These are phyloP conservation scores for Neocatenulostroma microsporum DNA, from an alignment of 2,329 filamentous ascomycete species.

Conservation along the genomic window DNA sequence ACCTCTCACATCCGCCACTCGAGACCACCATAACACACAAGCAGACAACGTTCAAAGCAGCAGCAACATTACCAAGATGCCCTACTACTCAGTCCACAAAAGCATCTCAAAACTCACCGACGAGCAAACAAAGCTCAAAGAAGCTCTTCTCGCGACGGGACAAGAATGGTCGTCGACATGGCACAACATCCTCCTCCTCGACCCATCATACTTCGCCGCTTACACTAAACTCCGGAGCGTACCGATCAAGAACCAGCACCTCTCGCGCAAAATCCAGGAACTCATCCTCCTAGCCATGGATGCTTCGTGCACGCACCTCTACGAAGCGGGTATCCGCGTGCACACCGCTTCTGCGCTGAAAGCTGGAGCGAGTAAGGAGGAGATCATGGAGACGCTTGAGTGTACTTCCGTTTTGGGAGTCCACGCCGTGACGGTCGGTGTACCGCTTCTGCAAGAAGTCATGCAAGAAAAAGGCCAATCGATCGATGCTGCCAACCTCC, in stretches of 20 bases:
- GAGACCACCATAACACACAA: too few species aligned
- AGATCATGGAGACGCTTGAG: conserved; percentile 42
- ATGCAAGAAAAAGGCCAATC: conserved; percentile 35
- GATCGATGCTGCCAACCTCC: not conserved
- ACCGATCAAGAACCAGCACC: conserved; percentile 27
- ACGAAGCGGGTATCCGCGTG: conserved; percentile 36
- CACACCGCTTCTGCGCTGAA: conserved; percentile 35
- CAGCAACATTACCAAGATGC: not conserved
- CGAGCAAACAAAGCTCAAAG: conserved; percentile 8
- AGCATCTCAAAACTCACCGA: not conserved
- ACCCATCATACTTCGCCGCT: conserved; percentile 11
- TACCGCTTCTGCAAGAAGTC: conserved; percentile 41
- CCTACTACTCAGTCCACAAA: conserved; percentile 3
- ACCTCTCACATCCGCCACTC: too few species aligned
- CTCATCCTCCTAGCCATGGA: conserved; percentile 40
- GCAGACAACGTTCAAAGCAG: too few species aligned
- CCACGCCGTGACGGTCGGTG: conserved; percentile 39
- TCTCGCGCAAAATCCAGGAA: conserved; percentile 36
- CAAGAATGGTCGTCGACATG: conserved; percentile 11
- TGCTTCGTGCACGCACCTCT: conserved; percentile 39
- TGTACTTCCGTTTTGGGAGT: conserved; percentile 40
- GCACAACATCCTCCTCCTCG: conserved; percentile 9
- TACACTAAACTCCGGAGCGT: conserved; percentile 13
- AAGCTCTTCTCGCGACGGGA: conserved; percentile 8
- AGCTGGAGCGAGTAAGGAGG: conserved; percentile 34